A percentile compares a stretch with the other conserved stretches of the same genome.
Evolutionary conservation across 805 yeast genomes (phyloP).

Genomic region (Sungouiella thailandica): DNA sequence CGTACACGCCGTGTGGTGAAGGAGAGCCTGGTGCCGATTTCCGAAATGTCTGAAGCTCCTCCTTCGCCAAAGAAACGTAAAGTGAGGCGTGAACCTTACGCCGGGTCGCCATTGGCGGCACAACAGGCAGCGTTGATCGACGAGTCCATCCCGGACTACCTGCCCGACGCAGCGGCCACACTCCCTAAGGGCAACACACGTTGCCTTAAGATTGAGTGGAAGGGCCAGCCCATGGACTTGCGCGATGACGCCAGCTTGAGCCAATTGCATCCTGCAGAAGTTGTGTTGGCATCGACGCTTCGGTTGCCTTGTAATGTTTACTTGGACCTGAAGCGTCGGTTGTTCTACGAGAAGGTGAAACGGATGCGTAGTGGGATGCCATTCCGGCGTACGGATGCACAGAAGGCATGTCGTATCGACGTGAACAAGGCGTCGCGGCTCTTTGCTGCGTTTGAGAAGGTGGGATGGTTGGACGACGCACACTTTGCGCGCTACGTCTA

Average conservation of each 20-base stretch:
- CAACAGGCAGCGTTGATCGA: conserved; percentile 53
- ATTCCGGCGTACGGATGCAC: conserved; percentile 95
- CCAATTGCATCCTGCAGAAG: conserved; percentile 88
- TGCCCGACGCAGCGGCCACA: conserved; percentile 57
- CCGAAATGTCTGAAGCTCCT: conserved; percentile 13
- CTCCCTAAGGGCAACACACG: conserved; percentile 63
- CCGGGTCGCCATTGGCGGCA: conserved; percentile 34
- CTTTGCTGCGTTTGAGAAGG: conserved; percentile 84
- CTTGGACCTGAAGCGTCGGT: conserved; percentile 60
- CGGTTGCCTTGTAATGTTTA: conserved; percentile 85
- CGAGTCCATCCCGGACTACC: conserved; percentile 73
- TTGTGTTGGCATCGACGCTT: conserved; percentile 77
- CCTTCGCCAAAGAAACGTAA: conserved; percentile 39
- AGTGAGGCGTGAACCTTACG: conserved; percentile 24
- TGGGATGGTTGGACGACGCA: conserved; percentile 84
- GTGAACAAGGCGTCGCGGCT: conserved; percentile 93
- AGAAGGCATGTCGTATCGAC: conserved; percentile 94
- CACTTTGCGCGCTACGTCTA: conserved; percentile 41
- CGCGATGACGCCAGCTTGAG: conserved; percentile 66
- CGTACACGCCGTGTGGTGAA: conserved; percentile 56
- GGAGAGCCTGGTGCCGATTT: conserved; percentile 19
- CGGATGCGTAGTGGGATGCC: conserved; percentile 66
- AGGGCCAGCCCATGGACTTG: conserved; percentile 95
- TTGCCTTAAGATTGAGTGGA: conserved; percentile 90
- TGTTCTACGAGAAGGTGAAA: conserved; percentile 84